Evolutionary conservation across 1,284 basidiomycete genomes (phyloP).

Genomic region (Puccinia hordei): DNA sequence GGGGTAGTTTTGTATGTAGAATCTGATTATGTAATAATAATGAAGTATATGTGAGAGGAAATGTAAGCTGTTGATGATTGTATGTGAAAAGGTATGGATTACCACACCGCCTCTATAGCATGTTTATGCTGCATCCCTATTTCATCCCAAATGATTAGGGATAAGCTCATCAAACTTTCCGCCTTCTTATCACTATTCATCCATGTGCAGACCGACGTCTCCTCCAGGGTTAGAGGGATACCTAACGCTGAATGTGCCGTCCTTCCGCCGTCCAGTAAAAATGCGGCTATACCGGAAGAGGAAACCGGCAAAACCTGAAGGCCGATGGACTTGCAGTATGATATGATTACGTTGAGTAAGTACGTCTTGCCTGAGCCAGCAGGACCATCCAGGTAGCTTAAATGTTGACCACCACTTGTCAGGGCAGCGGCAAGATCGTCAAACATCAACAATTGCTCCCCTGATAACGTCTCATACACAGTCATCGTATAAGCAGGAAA

Average conservation of each 20-base stretch:
- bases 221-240: too few species aligned
- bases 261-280: slow-evolving; percentile 61
- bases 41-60: too few species aligned
- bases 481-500: too few species aligned
- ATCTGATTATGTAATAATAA: too few species aligned
- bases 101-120: slow-evolving; percentile 16
- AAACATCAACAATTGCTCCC: too few species aligned
- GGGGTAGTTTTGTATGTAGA: too few species aligned
- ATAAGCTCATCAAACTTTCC: neutral
- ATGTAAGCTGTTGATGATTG: too few species aligned
- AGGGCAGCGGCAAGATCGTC: too few species aligned
- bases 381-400: slow-evolving; percentile 62
- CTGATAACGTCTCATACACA: too few species aligned
- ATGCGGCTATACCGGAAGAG: slow-evolving; percentile 62
- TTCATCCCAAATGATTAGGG: slow-evolving; percentile 47
- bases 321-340: slow-evolving; percentile 55
- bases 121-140: slow-evolving; percentile 17
- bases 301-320: slow-evolving; percentile 59
- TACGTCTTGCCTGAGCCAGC: slow-evolving; percentile 65
- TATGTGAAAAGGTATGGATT: too few species aligned
- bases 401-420: neutral
- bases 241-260: slow-evolving; percentile 63
- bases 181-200: neutral
- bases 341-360: slow-evolving; percentile 62
- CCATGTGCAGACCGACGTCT: too few species aligned